Percentiles rank a stretch among this genome's conserved stretches.
These are phyloP conservation scores for Adansonia madagascariensis DNA, from an alignment of 441 rosid genomes.

Conservation along the genomic window DNA sequence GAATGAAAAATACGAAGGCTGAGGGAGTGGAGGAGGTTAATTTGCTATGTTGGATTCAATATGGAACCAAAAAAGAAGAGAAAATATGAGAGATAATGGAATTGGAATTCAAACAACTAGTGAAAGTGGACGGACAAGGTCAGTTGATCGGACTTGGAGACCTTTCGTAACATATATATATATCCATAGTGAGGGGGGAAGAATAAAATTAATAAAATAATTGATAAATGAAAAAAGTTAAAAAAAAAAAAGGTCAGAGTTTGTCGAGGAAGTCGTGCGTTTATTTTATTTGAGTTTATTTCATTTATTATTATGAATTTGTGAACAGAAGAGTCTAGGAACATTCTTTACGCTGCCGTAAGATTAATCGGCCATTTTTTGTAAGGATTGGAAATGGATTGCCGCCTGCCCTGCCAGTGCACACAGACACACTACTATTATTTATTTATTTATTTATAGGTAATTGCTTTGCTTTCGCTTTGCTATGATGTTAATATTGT, in stretches of 20 bases:
- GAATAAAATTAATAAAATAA: background rate
- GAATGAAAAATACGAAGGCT: background rate
- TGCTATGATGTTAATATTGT: too few relatives aligned
- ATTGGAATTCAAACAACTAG: background rate
- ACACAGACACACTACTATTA: too few relatives aligned
- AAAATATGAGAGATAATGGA: background rate
- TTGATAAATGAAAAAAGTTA: background rate
- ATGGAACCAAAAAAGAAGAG: background rate
- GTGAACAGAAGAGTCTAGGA: background rate
- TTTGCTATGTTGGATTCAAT: background rate
- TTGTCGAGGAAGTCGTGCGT: conserved; percentile 15
- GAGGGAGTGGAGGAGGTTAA: background rate
- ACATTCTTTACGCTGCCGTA: background rate
- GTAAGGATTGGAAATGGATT: background rate
- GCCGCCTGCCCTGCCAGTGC: background rate
- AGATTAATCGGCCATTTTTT: conserved; percentile 15
- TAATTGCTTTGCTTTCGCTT: too few relatives aligned
- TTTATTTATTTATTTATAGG: too few relatives aligned
- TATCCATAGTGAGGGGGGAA: background rate
- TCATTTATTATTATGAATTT: background rate
- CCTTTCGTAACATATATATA: background rate
- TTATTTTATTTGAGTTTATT: background rate
- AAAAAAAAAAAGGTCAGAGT: background rate
- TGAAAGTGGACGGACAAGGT: background rate
- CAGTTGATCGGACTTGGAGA: background rate